Evolutionary conservation across 345 rosid species (phyloP).

Genomic region (Eucalyptus sp.): DNA sequence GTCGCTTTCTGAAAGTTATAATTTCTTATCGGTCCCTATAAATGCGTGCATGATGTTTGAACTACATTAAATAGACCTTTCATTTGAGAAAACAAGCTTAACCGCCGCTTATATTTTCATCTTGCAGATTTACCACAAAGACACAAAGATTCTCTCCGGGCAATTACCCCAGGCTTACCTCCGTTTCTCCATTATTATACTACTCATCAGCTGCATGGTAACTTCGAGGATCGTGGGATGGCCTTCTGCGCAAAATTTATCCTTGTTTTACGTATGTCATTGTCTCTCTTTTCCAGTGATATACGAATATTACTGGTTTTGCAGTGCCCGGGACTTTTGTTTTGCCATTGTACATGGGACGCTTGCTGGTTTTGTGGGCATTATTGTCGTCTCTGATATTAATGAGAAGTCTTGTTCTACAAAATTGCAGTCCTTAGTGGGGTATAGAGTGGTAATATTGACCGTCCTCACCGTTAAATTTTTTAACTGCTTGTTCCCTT

Average conservation of each 20-base stretch:
- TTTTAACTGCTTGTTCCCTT: too few relatives aligned
- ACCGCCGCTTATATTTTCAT: neutral
- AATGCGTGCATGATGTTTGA: neutral
- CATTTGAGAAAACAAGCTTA: neutral
- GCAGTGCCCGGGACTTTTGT: neutral
- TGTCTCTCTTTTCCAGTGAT: neutral
- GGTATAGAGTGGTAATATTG: too few relatives aligned
- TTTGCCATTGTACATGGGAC: neutral
- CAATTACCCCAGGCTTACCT: conserved; percentile 93
- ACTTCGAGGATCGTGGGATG: conserved; percentile 71
- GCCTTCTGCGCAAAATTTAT: neutral
- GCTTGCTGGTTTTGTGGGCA: neutral
- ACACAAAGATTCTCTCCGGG: conserved; percentile 91
- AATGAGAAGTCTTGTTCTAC: neutral
- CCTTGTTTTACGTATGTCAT: neutral
- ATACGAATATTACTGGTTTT: neutral
- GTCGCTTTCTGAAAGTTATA: neutral
- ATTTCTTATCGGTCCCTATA: neutral
- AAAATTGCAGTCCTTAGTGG: too few relatives aligned
- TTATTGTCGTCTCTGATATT: neutral
- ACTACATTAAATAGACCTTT: neutral
- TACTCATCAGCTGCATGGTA: conserved; percentile 94
- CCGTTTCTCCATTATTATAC: conserved; percentile 93
- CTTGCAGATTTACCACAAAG: conserved; percentile 85
- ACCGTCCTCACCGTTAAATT: too few relatives aligned